Base-by-base conservation (phyloP, 805 yeast species). In the Yarrowia osloensis region DNA sequence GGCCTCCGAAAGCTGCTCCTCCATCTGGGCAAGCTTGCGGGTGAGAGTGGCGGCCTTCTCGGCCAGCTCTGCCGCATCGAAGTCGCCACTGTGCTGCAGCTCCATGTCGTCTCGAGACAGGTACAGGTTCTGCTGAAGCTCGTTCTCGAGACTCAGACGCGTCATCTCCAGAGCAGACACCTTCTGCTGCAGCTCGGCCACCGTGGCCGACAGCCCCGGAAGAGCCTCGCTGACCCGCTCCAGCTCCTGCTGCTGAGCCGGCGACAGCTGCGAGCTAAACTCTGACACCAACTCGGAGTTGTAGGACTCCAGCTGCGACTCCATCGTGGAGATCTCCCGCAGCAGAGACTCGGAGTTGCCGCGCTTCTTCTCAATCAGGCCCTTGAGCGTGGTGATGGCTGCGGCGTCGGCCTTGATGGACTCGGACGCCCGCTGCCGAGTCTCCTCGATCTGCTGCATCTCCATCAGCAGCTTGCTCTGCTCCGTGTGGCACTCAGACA, bases 81-180 rank as follows among this genome's bases (percentile, higher is more conserved):
- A 46, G 70, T 72, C 65, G 68, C 68, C 57, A 17, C 50, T 67
- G 28, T 57, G 63, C 19, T 57, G 49, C 37, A 57, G 15, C 42
- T 57, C 49, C 19, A 85, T 69, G 40, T 82, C 82, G 26, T 77
- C 77, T 66, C 79, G 75, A 67, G 85, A 84, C 13, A 91, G 90
- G 47, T 81, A 77, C 52, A 86, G 78, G 62, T 82, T 86, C 33
- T 86, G 86, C n/a, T 78, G 75, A 46, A 90, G 74, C 69, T 87
- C 91, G 2, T 88, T 80, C 54, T 84, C 84, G 0, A 77, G 74
- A 1, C 76, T 79, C 0, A 82, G 74, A 22, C 86, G 75, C 42
- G 76, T 70, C 3, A 77, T 77, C 0, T 81, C 81, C 3, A 83
- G 68, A 4, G 71, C 70, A 55, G 81, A 80, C 50, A 88, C 78